A percentile compares a stretch with the other conserved stretches of the same genome.
phyloP scores from a whole-genome alignment of 176 grass and related monocot genomes.

The Cenchrus americanus region DNA sequence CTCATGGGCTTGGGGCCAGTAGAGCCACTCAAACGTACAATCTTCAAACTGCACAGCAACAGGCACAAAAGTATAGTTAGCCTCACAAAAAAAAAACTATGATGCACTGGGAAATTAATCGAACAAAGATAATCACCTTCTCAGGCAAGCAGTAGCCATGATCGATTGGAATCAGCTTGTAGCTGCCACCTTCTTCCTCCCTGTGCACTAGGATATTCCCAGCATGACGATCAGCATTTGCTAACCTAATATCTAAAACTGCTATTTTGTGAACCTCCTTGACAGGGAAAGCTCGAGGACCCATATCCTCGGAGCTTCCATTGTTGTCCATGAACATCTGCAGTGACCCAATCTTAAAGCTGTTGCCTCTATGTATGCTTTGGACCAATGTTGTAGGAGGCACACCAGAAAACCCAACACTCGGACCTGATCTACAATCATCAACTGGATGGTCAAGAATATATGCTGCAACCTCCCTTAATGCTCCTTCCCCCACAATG shows the following conservation, averaged over 20 bases:
- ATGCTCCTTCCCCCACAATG: slow-evolving; percentile 65
- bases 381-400: slow-evolving; percentile 71
- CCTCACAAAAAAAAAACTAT: neutral
- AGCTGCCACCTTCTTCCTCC: slow-evolving; percentile 40
- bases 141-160: slow-evolving; percentile 93
- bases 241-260: slow-evolving; percentile 82
- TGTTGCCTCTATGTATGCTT: slow-evolving; percentile 57
- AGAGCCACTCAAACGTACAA: slow-evolving; percentile 76
- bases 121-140: slow-evolving; percentile 45
- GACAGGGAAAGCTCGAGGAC: slow-evolving; percentile 60
- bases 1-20: slow-evolving; percentile 73
- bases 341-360: slow-evolving; percentile 77
- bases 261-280: slow-evolving; percentile 81
- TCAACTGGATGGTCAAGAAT: slow-evolving; percentile 65
- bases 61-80: neutral
- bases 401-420: slow-evolving; percentile 69
- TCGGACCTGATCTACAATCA: neutral
- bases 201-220: slow-evolving; percentile 74
- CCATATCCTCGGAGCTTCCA: slow-evolving; percentile 78
- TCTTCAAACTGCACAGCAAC: slow-evolving; percentile 62
- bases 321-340: slow-evolving; percentile 75
- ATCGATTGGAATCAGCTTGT: slow-evolving; percentile 78
- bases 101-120: neutral
- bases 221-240: slow-evolving; percentile 81
- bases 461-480: slow-evolving; percentile 89